Conservation (phyloP, 352 stramenopile species). For the Phytophthora sansomeana region DNA sequence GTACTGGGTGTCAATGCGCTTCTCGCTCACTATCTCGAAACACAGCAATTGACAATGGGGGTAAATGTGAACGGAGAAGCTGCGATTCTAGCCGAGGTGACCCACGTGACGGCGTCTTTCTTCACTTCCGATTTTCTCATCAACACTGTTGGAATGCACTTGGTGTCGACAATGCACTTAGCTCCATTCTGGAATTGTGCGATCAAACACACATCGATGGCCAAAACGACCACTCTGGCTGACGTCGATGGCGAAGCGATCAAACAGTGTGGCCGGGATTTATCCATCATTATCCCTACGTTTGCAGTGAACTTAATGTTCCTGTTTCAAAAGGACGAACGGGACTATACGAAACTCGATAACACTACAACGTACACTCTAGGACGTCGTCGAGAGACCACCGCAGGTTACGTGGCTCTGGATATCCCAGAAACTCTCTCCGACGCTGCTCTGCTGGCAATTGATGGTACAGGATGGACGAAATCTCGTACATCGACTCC, state of each 20-base stretch:
- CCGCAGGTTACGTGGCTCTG: conserved; percentile 18
- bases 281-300: conserved; percentile 21
- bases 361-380: no score
- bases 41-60: conserved; percentile 29
- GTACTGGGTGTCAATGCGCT: conserved; percentile 27
- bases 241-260: conserved; percentile 28
- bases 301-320: no score
- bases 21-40: conserved; percentile 29
- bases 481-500: conserved; percentile 18
- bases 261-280: conserved; percentile 25
- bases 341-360: no score
- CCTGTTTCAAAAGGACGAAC: no score
- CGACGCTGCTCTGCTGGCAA: conserved; percentile 22
- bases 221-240: conserved; percentile 23
- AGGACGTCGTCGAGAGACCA: conserved; percentile 26
- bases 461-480: conserved; percentile 38
- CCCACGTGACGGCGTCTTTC: conserved; percentile 26
- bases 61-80: conserved; percentile 44
- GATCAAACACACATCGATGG: conserved; percentile 47
- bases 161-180: conserved; percentile 36
- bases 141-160: conserved; percentile 40
- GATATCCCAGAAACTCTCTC: conserved; percentile 30
- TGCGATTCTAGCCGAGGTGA: conserved; percentile 41
- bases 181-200: conserved; percentile 48
- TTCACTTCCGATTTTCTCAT: conserved; percentile 36